These are phyloP conservation scores for Primulina tabacum DNA, from an alignment of 257 asterid genomes.

Conservation along the genomic window DNA sequence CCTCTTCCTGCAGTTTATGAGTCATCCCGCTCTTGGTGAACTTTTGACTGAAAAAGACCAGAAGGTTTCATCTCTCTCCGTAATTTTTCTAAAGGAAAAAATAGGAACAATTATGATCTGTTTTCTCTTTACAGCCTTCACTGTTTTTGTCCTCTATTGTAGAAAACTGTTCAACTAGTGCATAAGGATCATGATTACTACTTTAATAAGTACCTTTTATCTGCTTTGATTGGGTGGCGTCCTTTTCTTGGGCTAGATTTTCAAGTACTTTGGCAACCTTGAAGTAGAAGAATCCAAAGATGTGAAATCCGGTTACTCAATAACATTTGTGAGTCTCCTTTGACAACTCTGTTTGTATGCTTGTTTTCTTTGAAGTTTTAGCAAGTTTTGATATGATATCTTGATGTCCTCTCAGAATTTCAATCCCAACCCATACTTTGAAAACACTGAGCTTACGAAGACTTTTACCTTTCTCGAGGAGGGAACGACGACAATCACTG, in stretches of 20 bases:
- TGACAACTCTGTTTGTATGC: conserved; percentile 4
- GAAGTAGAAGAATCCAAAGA: conserved; percentile 93
- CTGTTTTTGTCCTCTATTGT: background rate
- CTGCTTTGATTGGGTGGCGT: conserved; percentile 18
- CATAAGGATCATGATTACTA: conserved; percentile 1
- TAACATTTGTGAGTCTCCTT: conserved; percentile 67
- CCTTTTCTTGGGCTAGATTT: conserved; percentile 44
- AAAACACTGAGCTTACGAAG: conserved; percentile 78
- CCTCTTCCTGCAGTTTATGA: conserved; percentile 59
- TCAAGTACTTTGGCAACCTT: conserved; percentile 72
- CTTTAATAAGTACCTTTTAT: conserved; percentile 7
- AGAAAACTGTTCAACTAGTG: background rate
- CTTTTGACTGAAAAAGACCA: conserved; percentile 92
- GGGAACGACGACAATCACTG: conserved; percentile 70
- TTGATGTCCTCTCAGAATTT: conserved; percentile 49
- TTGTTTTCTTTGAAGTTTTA: conserved; percentile 1
- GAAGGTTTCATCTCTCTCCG: conserved; percentile 49
- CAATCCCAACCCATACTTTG: conserved; percentile 78
- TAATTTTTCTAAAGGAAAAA: conserved; percentile 8
- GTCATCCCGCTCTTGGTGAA: conserved; percentile 89
- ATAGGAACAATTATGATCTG: background rate
- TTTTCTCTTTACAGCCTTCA: conserved; percentile 9
- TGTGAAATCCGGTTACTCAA: conserved; percentile 89
- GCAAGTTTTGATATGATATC: conserved; percentile 17
- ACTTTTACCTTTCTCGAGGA: conserved; percentile 80